phyloP scores from a whole-genome alignment of 805 yeast genomes.

The Cyberlindnera xishuangbannaensis region DNA sequence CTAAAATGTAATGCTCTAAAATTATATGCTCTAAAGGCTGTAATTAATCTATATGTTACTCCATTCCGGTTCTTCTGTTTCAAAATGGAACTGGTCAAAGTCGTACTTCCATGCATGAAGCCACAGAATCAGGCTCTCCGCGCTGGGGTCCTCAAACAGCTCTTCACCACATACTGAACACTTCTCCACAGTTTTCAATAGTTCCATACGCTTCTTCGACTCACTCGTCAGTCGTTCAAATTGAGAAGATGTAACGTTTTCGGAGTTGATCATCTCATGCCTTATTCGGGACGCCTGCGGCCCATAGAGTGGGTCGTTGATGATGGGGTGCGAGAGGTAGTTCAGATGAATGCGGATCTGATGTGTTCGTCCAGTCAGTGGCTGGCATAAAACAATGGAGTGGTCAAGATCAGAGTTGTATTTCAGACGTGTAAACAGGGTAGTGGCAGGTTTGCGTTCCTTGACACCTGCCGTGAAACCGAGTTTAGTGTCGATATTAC shows the following conservation, averaged over 20 bases:
- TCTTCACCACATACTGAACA: slow-evolving; percentile 20
- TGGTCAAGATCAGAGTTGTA: slow-evolving; percentile 23
- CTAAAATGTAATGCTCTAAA: too few relatives aligned
- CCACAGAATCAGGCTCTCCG: slow-evolving; percentile 18
- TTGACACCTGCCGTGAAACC: slow-evolving; percentile 41
- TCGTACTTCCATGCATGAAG: slow-evolving; percentile 20
- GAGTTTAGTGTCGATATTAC: slow-evolving; percentile 67
- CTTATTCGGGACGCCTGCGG: slow-evolving; percentile 13
- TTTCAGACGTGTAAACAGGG: slow-evolving; percentile 42
- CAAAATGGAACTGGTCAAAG: slow-evolving; percentile 15
- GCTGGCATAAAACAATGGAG: slow-evolving; percentile 69
- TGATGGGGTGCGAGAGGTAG: slow-evolving; percentile 78
- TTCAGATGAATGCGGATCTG: slow-evolving; percentile 93
- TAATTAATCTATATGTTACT: slow-evolving; percentile 15
- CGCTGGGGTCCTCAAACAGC: slow-evolving; percentile 12
- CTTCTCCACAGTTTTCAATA: slow-evolving; percentile 6
- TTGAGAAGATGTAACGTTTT: slow-evolving; percentile 8
- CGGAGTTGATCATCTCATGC: slow-evolving; percentile 9
- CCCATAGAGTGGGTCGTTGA: slow-evolving; percentile 75
- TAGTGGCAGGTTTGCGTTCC: slow-evolving; percentile 60
- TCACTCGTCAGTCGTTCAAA: slow-evolving; percentile 13
- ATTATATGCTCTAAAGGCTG: too few relatives aligned
- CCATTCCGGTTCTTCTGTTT: slow-evolving; percentile 21
- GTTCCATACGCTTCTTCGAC: slow-evolving; percentile 7
- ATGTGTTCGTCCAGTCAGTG: slow-evolving; percentile 91